phyloP scores from a whole-genome alignment of 305 asterid genomes.

The Solanum aculeatissimum region DNA sequence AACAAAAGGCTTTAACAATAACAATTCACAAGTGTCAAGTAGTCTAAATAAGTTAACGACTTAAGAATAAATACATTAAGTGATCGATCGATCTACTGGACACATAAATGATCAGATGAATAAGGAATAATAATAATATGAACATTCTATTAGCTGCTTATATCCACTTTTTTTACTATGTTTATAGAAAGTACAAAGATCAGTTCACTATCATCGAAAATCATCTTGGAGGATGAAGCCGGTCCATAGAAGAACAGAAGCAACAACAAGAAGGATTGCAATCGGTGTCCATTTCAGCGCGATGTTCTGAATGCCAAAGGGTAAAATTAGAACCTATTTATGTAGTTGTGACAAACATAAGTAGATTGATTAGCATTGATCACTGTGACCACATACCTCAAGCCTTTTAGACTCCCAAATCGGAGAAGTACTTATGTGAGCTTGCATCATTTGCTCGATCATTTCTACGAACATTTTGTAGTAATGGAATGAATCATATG shows the following conservation, averaged over 20 bases:
- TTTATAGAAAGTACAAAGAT: neutral
- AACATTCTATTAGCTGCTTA: neutral
- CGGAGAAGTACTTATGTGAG: conserved; percentile 25
- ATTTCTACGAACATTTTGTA: conserved; percentile 12
- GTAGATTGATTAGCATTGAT: neutral
- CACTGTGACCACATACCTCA: conserved; percentile 22
- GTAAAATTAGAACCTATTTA: neutral
- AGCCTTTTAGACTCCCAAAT: conserved; percentile 47
- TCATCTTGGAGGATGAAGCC: conserved; percentile 16
- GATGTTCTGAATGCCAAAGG: conserved; percentile 14
- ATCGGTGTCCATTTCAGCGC: conserved; percentile 54
- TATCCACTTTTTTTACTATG: neutral
- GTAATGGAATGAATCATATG: neutral
- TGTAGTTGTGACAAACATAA: neutral
- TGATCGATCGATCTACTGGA: neutral
- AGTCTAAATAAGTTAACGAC: neutral
- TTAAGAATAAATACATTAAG: neutral
- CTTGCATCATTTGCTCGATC: conserved; percentile 21
- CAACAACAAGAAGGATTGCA: conserved; percentile 20
- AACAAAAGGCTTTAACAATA: neutral
- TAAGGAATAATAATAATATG: neutral
- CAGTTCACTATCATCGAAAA: neutral
- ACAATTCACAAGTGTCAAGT: neutral
- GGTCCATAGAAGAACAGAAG: conserved; percentile 27
- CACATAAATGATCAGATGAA: neutral